A percentile compares a stretch with the other conserved stretches of the same genome.
Conservation (phyloP, 257 asterid species). For the Capsicum rhomboideum region DNA sequence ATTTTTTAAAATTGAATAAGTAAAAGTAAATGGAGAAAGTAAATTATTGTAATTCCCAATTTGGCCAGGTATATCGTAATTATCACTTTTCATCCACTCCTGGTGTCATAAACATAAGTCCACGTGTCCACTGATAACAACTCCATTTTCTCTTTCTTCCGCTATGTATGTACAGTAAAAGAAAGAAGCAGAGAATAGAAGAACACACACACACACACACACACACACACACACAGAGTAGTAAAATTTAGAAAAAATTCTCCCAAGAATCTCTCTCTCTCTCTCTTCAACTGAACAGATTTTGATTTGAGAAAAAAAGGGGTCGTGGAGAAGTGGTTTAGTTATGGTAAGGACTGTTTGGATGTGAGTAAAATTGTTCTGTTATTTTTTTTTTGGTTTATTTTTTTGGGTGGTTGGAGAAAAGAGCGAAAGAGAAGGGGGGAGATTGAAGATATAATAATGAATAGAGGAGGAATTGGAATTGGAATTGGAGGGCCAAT, state of each 20-base stretch:
- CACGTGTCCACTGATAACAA: neutral
- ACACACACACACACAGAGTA: no score
- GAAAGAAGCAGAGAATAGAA: neutral
- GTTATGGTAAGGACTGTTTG: neutral
- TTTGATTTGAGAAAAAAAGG: neutral
- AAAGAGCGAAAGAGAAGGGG: neutral
- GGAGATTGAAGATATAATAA: neutral
- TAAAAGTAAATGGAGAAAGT: no score
- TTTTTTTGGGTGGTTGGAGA: neutral
- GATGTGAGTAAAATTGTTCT: neutral
- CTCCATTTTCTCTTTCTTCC: neutral
- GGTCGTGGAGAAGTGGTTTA: neutral
- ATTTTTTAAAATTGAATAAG: no score
- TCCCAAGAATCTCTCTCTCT: no score
- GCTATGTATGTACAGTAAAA: neutral
- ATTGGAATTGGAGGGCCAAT: conserved; percentile 30
- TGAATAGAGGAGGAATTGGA: conserved; percentile 13
- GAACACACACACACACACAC: neutral
- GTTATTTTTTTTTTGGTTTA: neutral
- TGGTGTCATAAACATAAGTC: neutral
- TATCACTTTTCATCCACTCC: neutral
- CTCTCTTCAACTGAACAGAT: neutral
- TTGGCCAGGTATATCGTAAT: no score
- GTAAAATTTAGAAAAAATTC: neutral
- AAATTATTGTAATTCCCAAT: no score